Base-by-base conservation (phyloP, 139 green algal species). In the Auxenochlorella pyrenoidosa region DNA sequence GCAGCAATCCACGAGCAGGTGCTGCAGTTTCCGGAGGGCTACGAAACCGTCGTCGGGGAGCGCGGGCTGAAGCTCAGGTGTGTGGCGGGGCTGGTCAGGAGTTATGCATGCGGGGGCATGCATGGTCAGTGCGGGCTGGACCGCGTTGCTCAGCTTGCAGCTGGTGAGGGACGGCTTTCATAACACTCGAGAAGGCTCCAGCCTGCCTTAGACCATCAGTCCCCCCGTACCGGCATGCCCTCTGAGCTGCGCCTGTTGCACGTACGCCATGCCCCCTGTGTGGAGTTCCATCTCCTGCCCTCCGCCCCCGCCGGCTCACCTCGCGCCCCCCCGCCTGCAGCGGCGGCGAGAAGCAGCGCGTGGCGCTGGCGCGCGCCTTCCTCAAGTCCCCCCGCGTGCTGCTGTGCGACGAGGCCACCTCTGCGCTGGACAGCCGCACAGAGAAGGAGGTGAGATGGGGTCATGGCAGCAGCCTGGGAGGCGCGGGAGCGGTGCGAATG, bases 331-430 rank as follows among this genome's bases (percentile, higher is more conserved):
- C 30, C 19, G 41, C 73, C 26, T 71, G 51, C 78, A 83, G 92
- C 78, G 97, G 97, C 32, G 97, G 97, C 5, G 97, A 99, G 94
- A 99, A 99, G 92, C 97, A 99, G 93, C 92, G 97, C 0, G 95
- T 99, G 44, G 95, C 97, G 10, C 95, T 99, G 51, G 97, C 96
- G 26, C 89, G 97, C 76, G 93, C 95, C 13, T 96, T 98, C 86
- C 88, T 98, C 28, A 96, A 97, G 90, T 90, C 91, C 0, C 94
- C 95, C 0, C 72, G 76, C 26, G 81, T 98, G 15, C 91, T 98
- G 82, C 92, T 99, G 47, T 96, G 96, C 83, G 97, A 99, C 86
- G 97, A 99, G 91, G 96, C 97, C 36, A 99, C 97, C 59, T 95
- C 86, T 59, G 96, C 97, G 10, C 94, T 99, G 36, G 97, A 99